A percentile compares a stretch with the other conserved stretches of the same genome.
phyloP scores from a whole-genome alignment of 352 stramenopile genomes.

The Globisporangium solare region DNA sequence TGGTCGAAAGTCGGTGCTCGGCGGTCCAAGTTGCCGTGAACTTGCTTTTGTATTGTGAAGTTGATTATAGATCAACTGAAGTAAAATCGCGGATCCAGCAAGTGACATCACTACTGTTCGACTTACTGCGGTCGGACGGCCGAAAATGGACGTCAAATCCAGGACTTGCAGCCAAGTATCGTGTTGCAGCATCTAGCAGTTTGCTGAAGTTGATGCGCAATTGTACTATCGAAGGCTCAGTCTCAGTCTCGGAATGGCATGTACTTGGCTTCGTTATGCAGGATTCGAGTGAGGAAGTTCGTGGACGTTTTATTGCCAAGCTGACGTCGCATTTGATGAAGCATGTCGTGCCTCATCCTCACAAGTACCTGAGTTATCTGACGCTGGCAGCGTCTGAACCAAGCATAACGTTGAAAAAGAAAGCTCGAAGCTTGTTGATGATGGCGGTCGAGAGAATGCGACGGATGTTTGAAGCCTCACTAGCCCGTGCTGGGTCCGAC shows the following conservation, averaged over 20 bases:
- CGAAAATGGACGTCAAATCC: constrained; percentile 35
- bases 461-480: constrained; percentile 59
- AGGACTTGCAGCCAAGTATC: constrained; percentile 38
- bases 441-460: constrained; percentile 70
- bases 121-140: constrained; percentile 55
- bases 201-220: constrained; percentile 67
- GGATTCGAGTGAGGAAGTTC: constrained; percentile 72
- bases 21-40: constrained; percentile 62
- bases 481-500: constrained; percentile 10
- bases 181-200: constrained; percentile 38
- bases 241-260: constrained; percentile 69
- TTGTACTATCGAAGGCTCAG: constrained; percentile 39
- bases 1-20: constrained; percentile 49
- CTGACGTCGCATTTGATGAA: constrained; percentile 72
- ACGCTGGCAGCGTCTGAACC: constrained; percentile 58
- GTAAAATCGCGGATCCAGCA: constrained; percentile 22
- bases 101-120: constrained; percentile 52
- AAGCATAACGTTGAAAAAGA: constrained; percentile 50
- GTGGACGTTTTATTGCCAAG: constrained; percentile 66
- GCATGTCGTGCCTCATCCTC: constrained; percentile 43
- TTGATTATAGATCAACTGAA: constrained; percentile 12
- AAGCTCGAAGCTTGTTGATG: constrained; percentile 36
- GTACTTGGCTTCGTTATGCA: constrained; percentile 71
- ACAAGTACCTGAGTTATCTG: constrained; percentile 83
- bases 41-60: constrained; percentile 40